These are phyloP conservation scores for Clitoria ternatea DNA, from an alignment of 306 rosid genomes.

Conservation along the genomic window DNA sequence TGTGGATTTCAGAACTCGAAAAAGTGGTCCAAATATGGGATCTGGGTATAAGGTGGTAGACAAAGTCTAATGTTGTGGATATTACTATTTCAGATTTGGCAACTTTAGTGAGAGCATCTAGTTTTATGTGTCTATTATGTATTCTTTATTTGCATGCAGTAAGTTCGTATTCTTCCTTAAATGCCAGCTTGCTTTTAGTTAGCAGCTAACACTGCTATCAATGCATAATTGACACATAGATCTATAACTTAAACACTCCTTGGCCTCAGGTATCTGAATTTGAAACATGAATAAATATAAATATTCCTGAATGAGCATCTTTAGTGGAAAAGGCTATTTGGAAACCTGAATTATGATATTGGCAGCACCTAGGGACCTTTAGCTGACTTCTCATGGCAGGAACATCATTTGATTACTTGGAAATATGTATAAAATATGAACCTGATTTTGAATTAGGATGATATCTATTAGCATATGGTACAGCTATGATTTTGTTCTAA, in stretches of 20 bases:
- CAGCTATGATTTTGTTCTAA: not conserved
- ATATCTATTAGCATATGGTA: not conserved
- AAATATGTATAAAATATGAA: not conserved
- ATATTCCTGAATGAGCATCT: not conserved
- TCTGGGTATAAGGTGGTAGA: slow-evolving; percentile 51
- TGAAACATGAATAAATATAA: not conserved
- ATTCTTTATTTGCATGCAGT: not conserved
- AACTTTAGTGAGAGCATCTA: not conserved
- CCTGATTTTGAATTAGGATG: not conserved
- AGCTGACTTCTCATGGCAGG: not conserved
- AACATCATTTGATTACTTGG: not conserved
- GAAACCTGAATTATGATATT: not conserved
- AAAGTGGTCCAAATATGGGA: slow-evolving; percentile 56
- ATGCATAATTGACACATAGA: not conserved
- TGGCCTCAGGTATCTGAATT: not conserved
- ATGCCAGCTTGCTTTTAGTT: not conserved
- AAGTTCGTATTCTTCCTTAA: not conserved
- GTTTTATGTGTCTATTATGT: not conserved
- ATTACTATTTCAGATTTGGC: not conserved
- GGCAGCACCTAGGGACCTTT: not conserved
- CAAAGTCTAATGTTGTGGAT: slow-evolving; percentile 1
- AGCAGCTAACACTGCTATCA: not conserved
- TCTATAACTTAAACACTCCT: not conserved
- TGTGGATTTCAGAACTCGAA: slow-evolving; percentile 55
- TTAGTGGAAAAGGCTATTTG: not conserved